These are phyloP conservation scores for Solanum appendiculatum DNA, from an alignment of 257 asterid genomes.

Conservation along the genomic window DNA sequence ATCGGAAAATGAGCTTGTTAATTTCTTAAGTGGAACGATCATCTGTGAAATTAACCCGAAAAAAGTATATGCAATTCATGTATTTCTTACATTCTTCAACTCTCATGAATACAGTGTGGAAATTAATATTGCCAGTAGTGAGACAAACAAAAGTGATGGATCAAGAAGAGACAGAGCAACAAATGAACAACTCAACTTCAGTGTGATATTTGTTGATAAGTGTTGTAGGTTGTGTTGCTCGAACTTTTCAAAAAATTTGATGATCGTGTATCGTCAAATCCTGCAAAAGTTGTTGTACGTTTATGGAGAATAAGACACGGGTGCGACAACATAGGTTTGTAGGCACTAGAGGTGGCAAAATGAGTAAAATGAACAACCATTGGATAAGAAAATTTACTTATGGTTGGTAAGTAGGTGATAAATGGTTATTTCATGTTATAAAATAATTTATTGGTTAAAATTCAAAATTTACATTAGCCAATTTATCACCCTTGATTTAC, in stretches of 20 bases:
- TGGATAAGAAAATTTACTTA: not conserved
- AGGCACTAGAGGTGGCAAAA: not conserved
- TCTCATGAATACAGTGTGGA: slow-evolving; percentile 59
- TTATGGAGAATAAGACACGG: not conserved
- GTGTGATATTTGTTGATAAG: slow-evolving; percentile 11
- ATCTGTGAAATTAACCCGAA: not conserved
- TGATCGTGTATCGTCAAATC: not conserved
- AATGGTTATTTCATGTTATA: not conserved
- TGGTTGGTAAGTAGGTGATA: not conserved
- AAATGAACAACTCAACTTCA: slow-evolving; percentile 12
- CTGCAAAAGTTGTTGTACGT: not conserved
- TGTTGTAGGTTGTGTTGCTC: not conserved
- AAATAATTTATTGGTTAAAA: not conserved
- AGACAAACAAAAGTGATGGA: slow-evolving; percentile 53
- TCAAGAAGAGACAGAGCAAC: slow-evolving; percentile 42
- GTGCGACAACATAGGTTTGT: too few species aligned
- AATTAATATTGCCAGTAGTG: slow-evolving; percentile 67
- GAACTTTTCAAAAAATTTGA: not conserved
- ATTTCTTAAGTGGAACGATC: not conserved
- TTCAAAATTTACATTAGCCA: not conserved
- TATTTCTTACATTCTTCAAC: not conserved
- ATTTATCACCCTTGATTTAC: not conserved
- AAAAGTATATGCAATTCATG: not conserved
- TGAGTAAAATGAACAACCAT: not conserved
- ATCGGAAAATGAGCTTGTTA: too few species aligned